Percentiles rank a stretch among this genome's conserved stretches.
phyloP scores from a whole-genome alignment of 2,329 filamentous ascomycete species.

The Magnaporthales sp. region DNA sequence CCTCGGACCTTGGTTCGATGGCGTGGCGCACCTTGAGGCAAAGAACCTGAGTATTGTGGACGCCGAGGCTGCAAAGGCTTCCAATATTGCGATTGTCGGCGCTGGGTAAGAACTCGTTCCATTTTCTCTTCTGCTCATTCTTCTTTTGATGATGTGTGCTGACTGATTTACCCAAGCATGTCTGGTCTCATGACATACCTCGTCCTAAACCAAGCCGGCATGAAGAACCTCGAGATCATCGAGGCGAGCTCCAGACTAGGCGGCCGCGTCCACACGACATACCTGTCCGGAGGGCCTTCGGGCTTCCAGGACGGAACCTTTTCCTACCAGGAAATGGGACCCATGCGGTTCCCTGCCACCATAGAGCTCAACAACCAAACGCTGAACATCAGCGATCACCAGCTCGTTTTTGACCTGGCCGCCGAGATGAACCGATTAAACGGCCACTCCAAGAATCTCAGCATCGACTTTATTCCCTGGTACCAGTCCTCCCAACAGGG shows the following conservation, averaged over 20 bases:
- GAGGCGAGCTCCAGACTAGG: conserved; percentile 54
- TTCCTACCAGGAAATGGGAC: conserved; percentile 58
- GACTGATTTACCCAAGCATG: conserved; percentile 34
- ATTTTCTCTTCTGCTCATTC: neutral
- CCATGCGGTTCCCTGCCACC: conserved; percentile 54
- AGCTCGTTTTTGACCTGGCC: conserved; percentile 56
- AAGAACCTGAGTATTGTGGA: conserved; percentile 45
- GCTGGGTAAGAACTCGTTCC: conserved; percentile 27
- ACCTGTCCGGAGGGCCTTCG: conserved; percentile 48
- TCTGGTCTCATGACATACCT: conserved; percentile 53
- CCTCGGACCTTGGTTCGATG: conserved; percentile 56
- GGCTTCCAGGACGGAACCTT: conserved; percentile 33
- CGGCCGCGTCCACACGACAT: conserved; percentile 55
- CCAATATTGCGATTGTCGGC: conserved; percentile 54
- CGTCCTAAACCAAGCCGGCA: conserved; percentile 39
- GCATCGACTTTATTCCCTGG: conserved; percentile 55
- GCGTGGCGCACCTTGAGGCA: conserved; percentile 46
- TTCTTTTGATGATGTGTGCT: neutral
- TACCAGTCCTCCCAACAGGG: conserved; percentile 47
- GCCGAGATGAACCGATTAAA: conserved; percentile 52
- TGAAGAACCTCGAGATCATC: conserved; percentile 52
- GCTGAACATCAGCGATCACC: conserved; percentile 51
- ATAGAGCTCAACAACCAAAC: conserved; percentile 45
- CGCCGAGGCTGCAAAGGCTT: conserved; percentile 44
- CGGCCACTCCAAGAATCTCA: conserved; percentile 33